phyloP scores from a whole-genome alignment of 2,329 filamentous ascomycete genomes.

The Sclerotinia spermophila region DNA sequence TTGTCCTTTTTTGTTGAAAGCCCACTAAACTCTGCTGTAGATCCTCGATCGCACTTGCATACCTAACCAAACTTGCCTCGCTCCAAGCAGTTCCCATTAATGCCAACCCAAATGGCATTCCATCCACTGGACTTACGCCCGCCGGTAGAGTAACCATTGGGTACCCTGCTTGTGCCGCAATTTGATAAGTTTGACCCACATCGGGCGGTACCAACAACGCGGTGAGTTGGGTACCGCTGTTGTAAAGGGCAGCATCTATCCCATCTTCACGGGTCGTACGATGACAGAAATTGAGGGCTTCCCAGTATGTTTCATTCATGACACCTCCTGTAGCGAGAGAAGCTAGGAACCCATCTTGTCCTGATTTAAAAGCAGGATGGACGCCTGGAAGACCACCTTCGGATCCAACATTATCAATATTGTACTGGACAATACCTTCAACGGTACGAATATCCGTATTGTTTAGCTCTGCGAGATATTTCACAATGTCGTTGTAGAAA shows the following conservation, averaged over 20 bases:
- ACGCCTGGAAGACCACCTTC: conserved; percentile 63
- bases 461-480: conserved; percentile 50
- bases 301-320: conserved; percentile 61
- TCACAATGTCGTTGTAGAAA: conserved; percentile 54
- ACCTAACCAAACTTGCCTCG: conserved; percentile 55
- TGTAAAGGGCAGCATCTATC: conserved; percentile 62
- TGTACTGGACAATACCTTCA: conserved; percentile 63
- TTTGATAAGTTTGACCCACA: conserved; percentile 63
- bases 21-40: conserved; percentile 40
- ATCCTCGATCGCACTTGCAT: conserved; percentile 61
- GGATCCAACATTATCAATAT: conserved; percentile 58
- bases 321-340: conserved; percentile 58
- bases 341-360: conserved; percentile 68
- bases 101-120: conserved; percentile 60
- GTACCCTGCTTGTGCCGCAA: conserved; percentile 73
- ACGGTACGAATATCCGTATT: conserved; percentile 52
- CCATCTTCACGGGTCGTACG: conserved; percentile 58
- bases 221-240: conserved; percentile 46
- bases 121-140: conserved; percentile 49
- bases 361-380: conserved; percentile 62
- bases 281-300: conserved; percentile 61
- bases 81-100: conserved; percentile 60
- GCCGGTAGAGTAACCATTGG: conserved; percentile 68
- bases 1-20: conserved; percentile 46
- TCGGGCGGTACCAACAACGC: conserved; percentile 66